Conservation (phyloP, 1,139 yeast genomes). For the Tardiomyces depauwii region DNA sequence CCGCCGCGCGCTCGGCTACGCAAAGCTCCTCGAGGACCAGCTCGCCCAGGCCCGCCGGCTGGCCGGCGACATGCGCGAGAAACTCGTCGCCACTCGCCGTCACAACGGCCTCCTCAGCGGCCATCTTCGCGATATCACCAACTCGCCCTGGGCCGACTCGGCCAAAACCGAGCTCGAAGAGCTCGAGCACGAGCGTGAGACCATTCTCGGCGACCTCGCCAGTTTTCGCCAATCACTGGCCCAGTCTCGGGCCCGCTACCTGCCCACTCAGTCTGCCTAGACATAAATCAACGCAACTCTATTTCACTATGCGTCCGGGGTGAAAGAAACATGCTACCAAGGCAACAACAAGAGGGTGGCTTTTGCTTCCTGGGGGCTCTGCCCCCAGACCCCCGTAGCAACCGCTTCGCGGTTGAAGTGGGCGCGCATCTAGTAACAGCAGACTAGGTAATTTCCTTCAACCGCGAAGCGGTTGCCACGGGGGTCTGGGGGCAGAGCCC, state of each 20-base stretch:
- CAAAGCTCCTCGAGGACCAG: conserved; percentile 32
- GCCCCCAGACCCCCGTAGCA: no score
- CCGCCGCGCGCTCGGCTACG: conserved; percentile 22
- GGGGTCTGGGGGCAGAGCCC: no score
- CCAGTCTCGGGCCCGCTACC: no score
- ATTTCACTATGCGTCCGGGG: no score
- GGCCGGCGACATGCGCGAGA: conserved; percentile 24
- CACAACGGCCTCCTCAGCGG: conserved; percentile 25
- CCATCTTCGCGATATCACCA: conserved; percentile 24
- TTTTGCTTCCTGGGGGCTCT: no score
- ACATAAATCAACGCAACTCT: no score
- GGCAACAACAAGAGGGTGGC: no score
- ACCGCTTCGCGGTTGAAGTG: neutral
- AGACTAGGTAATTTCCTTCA: neutral
- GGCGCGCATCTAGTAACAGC: neutral
- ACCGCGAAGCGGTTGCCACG: no score
- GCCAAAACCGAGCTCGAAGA: conserved; percentile 3
- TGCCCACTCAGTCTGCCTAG: no score
- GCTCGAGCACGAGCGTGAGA: conserved; percentile 9
- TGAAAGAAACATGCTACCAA: no score
- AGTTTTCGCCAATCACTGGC: conserved; percentile 2
- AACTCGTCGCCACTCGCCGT: conserved; percentile 19
- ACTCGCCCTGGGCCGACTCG: conserved; percentile 8
- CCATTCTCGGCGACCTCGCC: conserved; percentile 9
- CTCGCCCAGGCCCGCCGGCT: conserved; percentile 27